phyloP scores from a whole-genome alignment of 768 basidiomycete genomes.

The Serendipita sp. region DNA sequence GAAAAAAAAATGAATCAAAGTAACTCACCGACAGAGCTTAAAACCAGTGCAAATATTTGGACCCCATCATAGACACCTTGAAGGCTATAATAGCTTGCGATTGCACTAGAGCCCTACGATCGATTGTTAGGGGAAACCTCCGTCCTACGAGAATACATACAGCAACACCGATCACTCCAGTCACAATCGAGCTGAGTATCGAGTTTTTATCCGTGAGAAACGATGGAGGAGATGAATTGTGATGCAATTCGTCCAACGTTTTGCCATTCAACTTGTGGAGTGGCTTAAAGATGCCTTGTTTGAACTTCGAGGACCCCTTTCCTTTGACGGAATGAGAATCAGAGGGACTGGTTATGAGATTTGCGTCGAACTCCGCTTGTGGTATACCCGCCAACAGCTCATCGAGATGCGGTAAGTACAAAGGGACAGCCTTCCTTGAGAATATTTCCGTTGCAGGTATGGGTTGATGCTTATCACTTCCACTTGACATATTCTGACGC shows the following conservation, averaged over 20 bases:
- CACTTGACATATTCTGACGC: neutral
- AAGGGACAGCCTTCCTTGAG: slow-evolving; percentile 36
- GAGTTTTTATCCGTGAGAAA: slow-evolving; percentile 39
- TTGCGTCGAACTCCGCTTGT: slow-evolving; percentile 24
- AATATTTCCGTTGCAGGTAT: slow-evolving; percentile 43
- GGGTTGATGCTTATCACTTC: slow-evolving; percentile 18
- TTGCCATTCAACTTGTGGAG: slow-evolving; percentile 37
- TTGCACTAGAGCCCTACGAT: slow-evolving; percentile 46
- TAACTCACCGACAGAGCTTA: slow-evolving; percentile 43
- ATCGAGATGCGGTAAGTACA: slow-evolving; percentile 49
- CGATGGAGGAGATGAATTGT: slow-evolving; percentile 31
- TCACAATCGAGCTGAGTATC: slow-evolving; percentile 32
- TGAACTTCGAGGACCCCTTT: slow-evolving; percentile 9
- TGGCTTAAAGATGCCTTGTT: slow-evolving; percentile 39
- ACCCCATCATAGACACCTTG: slow-evolving; percentile 52
- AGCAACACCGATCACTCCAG: slow-evolving; percentile 34
- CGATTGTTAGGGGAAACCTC: neutral
- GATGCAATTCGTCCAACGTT: slow-evolving; percentile 43
- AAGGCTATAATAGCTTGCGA: slow-evolving; percentile 52
- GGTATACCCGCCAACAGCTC: slow-evolving; percentile 33
- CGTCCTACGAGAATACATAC: slow-evolving; percentile 21
- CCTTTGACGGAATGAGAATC: neutral
- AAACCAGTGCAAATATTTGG: slow-evolving; percentile 53
- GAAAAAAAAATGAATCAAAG: neutral
- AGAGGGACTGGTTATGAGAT: neutral